Base-by-base conservation (phyloP, 768 basidiomycete species). In the Lactarius psammicola region DNA sequence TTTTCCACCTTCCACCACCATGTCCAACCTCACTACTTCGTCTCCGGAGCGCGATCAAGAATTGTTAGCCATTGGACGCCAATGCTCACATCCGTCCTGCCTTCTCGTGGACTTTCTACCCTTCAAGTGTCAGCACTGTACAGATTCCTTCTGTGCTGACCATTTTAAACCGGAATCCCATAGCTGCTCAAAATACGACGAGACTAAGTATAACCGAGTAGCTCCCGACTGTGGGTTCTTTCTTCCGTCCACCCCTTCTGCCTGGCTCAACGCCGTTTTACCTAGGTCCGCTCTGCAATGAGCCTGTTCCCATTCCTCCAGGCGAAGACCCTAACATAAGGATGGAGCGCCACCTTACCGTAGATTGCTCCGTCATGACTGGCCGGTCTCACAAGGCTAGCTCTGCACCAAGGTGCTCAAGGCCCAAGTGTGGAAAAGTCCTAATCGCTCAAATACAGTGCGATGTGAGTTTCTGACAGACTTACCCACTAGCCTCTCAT, bases 81-180 rank as follows among this genome's bases (percentile, higher is more conserved):
- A 90, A 71, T 94, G 92, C 76, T 85, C 87, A 17, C 80, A 84
- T 59, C 73, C 82, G 0, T 76, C 83, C 1, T 94, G 92, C 76
- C 75, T 80, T 33, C 82, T 90, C 68, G 82, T 93, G 72, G 92
- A 94, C 79, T 94, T 93, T 70, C 79, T 94, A 13, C 92, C 92
- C 0, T 89, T 94, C 81, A 89, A 88, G 76, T 95, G 92, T 74
- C 87, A 90, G 58, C 90, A 92, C 71, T 95, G 92, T 74, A 72
- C 80, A 17, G 75, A 80, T 18, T 79, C 81, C 0, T 94, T 86
- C 78, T 95, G 93, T 70, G 85, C 85, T 49, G 88, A 92, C 15
- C 92, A 95, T 72, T 94, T 87, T 78, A 83, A 82, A 67, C 88
- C 87, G 15, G 78, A 82, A 20, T 81, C 80, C 2, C 92, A 94